Evolutionary conservation across 495 filamentous ascomycete species (phyloP).

Genomic region (Aspergillus bridgeri): DNA sequence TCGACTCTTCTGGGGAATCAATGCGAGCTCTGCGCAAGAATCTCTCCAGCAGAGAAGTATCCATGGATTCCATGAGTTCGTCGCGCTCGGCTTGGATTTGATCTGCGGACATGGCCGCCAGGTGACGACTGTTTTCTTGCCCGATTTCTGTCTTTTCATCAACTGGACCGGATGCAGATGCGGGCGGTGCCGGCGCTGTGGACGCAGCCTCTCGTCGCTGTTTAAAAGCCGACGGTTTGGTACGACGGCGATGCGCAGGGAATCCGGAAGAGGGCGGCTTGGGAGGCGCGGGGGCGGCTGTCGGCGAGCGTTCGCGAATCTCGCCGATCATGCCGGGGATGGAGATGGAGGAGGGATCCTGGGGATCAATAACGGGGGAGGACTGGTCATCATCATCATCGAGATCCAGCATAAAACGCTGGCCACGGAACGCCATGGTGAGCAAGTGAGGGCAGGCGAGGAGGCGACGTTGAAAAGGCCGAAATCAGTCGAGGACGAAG

Average conservation of each 20-base stretch:
- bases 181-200: background rate
- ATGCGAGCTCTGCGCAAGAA: conserved; percentile 77
- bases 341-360: conserved; percentile 19
- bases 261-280: conserved; percentile 70
- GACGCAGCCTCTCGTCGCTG: conserved; percentile 47
- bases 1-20: conserved; percentile 49
- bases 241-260: conserved; percentile 77
- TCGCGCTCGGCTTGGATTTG: conserved; percentile 75
- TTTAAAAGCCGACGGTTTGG: conserved; percentile 71
- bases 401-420: conserved; percentile 57
- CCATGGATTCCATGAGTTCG: conserved; percentile 68
- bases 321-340: conserved; percentile 62
- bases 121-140: conserved; percentile 70
- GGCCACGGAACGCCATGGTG: conserved; percentile 56
- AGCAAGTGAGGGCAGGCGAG: conserved; percentile 2
- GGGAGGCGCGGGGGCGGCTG: conserved; percentile 51
- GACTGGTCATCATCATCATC: conserved; percentile 26
- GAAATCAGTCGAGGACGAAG: conserved; percentile 17
- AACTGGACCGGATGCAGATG: conserved; percentile 14
- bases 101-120: conserved; percentile 74
- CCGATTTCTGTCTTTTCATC: conserved; percentile 66
- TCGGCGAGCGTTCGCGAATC: conserved; percentile 67
- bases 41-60: conserved; percentile 67
- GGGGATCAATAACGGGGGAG: conserved; percentile 15
- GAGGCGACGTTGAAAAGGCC: conserved; percentile 6